Base-by-base conservation (phyloP, 225 moss, liverwort and hornwort genomes). In the Sphagnum tenellum region DNA sequence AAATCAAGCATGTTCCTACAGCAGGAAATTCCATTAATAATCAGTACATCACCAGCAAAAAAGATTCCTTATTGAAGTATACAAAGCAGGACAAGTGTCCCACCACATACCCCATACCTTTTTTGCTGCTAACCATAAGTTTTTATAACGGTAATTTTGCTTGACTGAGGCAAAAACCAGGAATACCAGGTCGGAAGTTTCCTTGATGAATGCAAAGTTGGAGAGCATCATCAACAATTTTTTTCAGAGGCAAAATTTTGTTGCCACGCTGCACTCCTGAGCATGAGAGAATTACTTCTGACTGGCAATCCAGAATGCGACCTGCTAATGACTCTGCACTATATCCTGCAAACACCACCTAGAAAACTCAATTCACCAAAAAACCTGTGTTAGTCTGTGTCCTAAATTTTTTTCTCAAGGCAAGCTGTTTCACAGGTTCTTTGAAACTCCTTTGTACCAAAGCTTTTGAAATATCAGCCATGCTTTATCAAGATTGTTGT, bases 251-350 rank as follows among this genome's bases (percentile, higher is more conserved):
- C 13, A 91, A 66, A 13, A 66, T 5, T 66, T 88, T 91, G 67
- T 76, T 75, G 52, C 77, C 88, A 45, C 86, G 81, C 70, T 74
- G 74, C 55, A 77, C 86, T 50, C 74, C 78, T 59, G 86, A 88
- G 74, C 83, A 88, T 46, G 90, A 76, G 50, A 88, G 81, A 4
- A 90, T 63, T 63, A 88, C 78, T 50, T 75, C 70, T 68, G 88
- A 73, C 54, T 78, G 61, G 68, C 77, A 83, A 70, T 90, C 93
- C 60, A 93, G 12, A 56, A 93, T 88, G 9, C 93, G 82, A 72
- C 88, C 78, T 71, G 80, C 89, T 64, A 93, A 64, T 12, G 92
- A 88, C 66, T 89, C 92, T 6, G 89, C 82, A 68, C 92, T 93
- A 55, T 60, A 93, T 2, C 89, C 92, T 53, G 68, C 92, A 66